Evolutionary conservation across 23 red algal genomes (phyloP).

Genomic region (Agarophyton chilense): DNA sequence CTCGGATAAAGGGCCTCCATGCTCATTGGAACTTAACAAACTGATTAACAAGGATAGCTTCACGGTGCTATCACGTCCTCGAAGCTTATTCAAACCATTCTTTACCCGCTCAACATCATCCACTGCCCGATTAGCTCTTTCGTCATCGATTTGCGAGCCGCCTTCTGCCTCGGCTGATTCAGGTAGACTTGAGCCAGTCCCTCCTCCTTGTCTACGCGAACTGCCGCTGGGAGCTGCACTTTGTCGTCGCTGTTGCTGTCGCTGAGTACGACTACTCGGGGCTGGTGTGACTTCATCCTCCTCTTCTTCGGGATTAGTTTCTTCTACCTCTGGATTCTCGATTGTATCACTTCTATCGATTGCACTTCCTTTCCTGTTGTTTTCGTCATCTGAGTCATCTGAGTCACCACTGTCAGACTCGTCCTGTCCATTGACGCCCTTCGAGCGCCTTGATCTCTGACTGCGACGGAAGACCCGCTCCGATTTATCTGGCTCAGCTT

Average conservation of each 20-base stretch:
- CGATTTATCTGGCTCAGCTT: slow-evolving; percentile 78
- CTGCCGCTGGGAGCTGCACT: not conserved
- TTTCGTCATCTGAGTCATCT: slow-evolving; percentile 20
- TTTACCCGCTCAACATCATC: slow-evolving; percentile 35
- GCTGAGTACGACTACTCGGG: not conserved
- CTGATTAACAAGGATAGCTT: slow-evolving; percentile 19
- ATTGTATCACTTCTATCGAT: not conserved
- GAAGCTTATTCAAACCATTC: slow-evolving; percentile 32
- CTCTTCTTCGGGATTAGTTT: slow-evolving; percentile 16
- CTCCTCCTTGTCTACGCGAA: not conserved
- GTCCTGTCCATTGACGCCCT: slow-evolving; percentile 13
- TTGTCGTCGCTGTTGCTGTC: not conserved
- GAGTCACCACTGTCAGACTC: slow-evolving; percentile 51
- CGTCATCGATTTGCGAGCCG: not conserved
- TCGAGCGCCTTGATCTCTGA: slow-evolving; percentile 34
- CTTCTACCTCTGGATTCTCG: not conserved
- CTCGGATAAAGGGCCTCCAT: slow-evolving; percentile 11
- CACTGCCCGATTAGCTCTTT: not conserved
- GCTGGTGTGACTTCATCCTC: slow-evolving; percentile 47
- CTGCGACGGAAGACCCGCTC: slow-evolving; percentile 59
- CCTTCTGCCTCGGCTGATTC: slow-evolving; percentile 63
- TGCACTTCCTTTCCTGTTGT: not conserved
- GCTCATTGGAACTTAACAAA: slow-evolving; percentile 12
- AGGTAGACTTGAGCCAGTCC: slow-evolving; percentile 12
- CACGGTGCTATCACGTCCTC: slow-evolving; percentile 50